These are phyloP conservation scores for Kalmusia sp. DNA, from an alignment of 2,329 filamentous ascomycete species.

Conservation along the genomic window DNA sequence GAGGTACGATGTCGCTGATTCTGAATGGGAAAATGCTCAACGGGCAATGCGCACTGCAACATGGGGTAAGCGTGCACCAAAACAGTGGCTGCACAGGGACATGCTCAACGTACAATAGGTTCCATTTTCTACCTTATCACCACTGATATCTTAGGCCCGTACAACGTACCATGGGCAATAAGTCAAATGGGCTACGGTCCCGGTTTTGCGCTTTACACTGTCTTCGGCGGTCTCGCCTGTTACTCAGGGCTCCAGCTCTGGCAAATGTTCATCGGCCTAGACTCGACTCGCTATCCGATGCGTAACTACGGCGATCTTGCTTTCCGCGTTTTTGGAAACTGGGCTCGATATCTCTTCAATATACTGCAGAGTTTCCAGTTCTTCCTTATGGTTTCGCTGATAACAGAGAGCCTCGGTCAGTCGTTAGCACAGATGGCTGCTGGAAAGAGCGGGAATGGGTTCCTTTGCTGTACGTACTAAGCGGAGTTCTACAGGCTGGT, in stretches of 20 bases:
- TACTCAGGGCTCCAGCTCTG: slow-evolving; percentile 50
- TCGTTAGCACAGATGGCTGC: slow-evolving; percentile 59
- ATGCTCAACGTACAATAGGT: slow-evolving; percentile 8
- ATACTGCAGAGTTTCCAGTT: slow-evolving; percentile 50
- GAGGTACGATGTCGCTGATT: slow-evolving; percentile 27
- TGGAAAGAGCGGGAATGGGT: slow-evolving; percentile 48
- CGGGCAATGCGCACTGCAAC: slow-evolving; percentile 44
- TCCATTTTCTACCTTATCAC: slow-evolving; percentile 55
- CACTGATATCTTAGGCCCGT: slow-evolving; percentile 51
- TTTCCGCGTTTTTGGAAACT: slow-evolving; percentile 48
- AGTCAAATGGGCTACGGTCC: slow-evolving; percentile 43
- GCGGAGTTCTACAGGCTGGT: not conserved
- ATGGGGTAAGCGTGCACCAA: slow-evolving; percentile 26
- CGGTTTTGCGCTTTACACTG: slow-evolving; percentile 45
- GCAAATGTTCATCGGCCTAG: slow-evolving; percentile 50
- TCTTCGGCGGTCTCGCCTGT: slow-evolving; percentile 45
- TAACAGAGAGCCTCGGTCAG: slow-evolving; percentile 63
- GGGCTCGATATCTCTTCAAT: slow-evolving; percentile 48
- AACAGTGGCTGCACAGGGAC: not conserved
- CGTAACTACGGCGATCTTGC: slow-evolving; percentile 51
- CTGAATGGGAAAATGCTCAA: slow-evolving; percentile 44
- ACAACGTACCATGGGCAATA: slow-evolving; percentile 43
- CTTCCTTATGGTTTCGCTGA: slow-evolving; percentile 59
- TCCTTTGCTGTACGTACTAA: slow-evolving; percentile 63
- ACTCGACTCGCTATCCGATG: slow-evolving; percentile 50